Evolutionary conservation across 1,139 yeast species (phyloP).

Genomic region (Kazachstania sp.): DNA sequence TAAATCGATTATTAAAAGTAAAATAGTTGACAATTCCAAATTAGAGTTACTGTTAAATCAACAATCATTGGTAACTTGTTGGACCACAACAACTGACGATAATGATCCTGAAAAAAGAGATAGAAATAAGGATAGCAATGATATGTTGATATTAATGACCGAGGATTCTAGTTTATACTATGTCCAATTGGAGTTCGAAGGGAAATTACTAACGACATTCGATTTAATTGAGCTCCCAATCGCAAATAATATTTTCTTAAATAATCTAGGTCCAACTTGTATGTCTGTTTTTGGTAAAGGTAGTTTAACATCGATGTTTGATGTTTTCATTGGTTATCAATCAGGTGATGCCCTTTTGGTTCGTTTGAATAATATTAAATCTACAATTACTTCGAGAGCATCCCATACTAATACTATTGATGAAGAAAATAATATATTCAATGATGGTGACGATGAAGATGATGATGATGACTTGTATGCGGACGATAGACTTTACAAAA

Average conservation of each 20-base stretch:
- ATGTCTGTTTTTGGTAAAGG: slow-evolving; percentile 17
- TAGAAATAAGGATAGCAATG: slow-evolving; percentile 7
- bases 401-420: slow-evolving; percentile 8
- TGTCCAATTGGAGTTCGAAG: slow-evolving; percentile 25
- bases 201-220: slow-evolving; percentile 25
- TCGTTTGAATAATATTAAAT: slow-evolving; percentile 24
- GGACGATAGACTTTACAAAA: slow-evolving; percentile 10
- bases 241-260: slow-evolving; percentile 24
- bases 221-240: slow-evolving; percentile 26
- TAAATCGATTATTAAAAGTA: slow-evolving; percentile 17
- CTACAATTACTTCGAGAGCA: slow-evolving; percentile 23
- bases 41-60: slow-evolving; percentile 19
- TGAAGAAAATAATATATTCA: slow-evolving; percentile 6
- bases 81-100: slow-evolving; percentile 12
- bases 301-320: slow-evolving; percentile 12
- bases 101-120: not conserved
- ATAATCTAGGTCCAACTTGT: slow-evolving; percentile 22
- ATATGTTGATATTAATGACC: slow-evolving; percentile 24
- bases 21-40: slow-evolving; percentile 21
- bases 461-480: slow-evolving; percentile 30
- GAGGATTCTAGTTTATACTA: slow-evolving; percentile 22
- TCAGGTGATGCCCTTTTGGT: slow-evolving; percentile 28
- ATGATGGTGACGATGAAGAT: slow-evolving; percentile 18
- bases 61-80: slow-evolving; percentile 10
- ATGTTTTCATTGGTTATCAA: slow-evolving; percentile 26